Conservation (phyloP, 257 asterid genomes). For the Plantago elongata region DNA sequence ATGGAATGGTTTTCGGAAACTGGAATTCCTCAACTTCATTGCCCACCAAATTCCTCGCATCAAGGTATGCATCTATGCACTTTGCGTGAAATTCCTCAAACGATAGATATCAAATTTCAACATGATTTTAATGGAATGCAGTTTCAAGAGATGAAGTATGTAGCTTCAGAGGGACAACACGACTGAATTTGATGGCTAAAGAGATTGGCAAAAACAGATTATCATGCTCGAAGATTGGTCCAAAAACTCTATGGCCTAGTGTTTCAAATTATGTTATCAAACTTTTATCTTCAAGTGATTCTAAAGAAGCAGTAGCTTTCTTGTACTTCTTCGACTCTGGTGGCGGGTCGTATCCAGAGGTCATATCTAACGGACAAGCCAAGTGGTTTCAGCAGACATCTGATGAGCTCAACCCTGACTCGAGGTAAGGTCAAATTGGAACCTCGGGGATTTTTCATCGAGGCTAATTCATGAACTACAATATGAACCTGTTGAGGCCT, state of each 20-base stretch:
- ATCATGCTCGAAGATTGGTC: slow-evolving; percentile 58
- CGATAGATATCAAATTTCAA: not conserved
- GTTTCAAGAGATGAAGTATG: slow-evolving; percentile 37
- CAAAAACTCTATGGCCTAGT: slow-evolving; percentile 64
- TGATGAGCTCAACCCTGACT: slow-evolving; percentile 53
- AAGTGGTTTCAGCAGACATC: slow-evolving; percentile 64
- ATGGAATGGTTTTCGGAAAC: slow-evolving; percentile 74
- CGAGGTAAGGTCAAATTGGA: slow-evolving; percentile 39
- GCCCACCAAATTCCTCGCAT: slow-evolving; percentile 35
- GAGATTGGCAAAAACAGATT: slow-evolving; percentile 40
- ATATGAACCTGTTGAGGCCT: too few relatives aligned
- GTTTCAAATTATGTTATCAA: slow-evolving; percentile 72
- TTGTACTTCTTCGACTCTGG: slow-evolving; percentile 93
- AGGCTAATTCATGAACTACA: not conserved
- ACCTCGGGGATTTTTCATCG: not conserved
- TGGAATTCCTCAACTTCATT: slow-evolving; percentile 56
- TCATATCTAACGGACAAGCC: slow-evolving; percentile 67
- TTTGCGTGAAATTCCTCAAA: not conserved
- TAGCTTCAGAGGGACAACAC: slow-evolving; percentile 73
- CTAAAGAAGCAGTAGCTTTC: slow-evolving; percentile 34
- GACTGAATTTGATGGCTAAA: slow-evolving; percentile 51
- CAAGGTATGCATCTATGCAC: slow-evolving; percentile 21
- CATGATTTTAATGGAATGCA: not conserved
- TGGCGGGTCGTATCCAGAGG: slow-evolving; percentile 87
- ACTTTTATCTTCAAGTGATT: slow-evolving; percentile 39